These are phyloP conservation scores for Chlorella sp. DNA, from an alignment of 139 green algal species.

Conservation along the genomic window DNA sequence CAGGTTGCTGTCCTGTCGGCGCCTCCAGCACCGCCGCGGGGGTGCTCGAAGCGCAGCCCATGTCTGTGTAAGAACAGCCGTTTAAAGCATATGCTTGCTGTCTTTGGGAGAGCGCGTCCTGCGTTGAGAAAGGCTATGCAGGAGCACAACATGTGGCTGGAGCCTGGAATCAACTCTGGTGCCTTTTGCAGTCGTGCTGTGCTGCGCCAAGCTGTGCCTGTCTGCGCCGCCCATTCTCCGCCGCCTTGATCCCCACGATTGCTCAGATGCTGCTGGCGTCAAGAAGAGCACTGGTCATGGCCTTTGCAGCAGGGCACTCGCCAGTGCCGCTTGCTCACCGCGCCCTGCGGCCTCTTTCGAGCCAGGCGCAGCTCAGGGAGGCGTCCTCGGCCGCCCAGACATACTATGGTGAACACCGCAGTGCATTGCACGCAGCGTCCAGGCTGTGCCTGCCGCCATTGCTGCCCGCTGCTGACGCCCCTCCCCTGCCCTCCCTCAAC, in stretches of 20 bases:
- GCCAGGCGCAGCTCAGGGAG: background rate
- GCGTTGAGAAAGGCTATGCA: background rate
- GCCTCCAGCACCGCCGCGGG: slow-evolving; percentile 8
- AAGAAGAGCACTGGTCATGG: too few species aligned
- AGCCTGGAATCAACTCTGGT: background rate
- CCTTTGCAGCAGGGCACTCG: too few species aligned
- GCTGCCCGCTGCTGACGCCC: background rate
- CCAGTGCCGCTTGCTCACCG: too few species aligned
- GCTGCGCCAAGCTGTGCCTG: too few species aligned
- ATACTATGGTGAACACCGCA: background rate
- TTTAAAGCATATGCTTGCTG: slow-evolving; percentile 5
- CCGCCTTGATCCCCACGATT: too few species aligned
- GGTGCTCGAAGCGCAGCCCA: slow-evolving; percentile 34
- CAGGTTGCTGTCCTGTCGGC: background rate
- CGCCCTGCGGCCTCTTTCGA: background rate
- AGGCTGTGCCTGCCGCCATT: background rate
- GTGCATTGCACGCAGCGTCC: background rate
- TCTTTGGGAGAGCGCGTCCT: background rate
- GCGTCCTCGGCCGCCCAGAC: background rate
- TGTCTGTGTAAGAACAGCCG: background rate
- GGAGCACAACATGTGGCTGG: background rate
- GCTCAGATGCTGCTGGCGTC: too few species aligned
- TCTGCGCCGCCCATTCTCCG: too few species aligned
- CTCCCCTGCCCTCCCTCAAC: background rate
- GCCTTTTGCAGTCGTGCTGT: too few species aligned